A percentile compares a stretch with the other conserved stretches of the same genome.
These are phyloP conservation scores for Starmera stellimalicola DNA, from an alignment of 1,139 yeast species.

Conservation along the genomic window DNA sequence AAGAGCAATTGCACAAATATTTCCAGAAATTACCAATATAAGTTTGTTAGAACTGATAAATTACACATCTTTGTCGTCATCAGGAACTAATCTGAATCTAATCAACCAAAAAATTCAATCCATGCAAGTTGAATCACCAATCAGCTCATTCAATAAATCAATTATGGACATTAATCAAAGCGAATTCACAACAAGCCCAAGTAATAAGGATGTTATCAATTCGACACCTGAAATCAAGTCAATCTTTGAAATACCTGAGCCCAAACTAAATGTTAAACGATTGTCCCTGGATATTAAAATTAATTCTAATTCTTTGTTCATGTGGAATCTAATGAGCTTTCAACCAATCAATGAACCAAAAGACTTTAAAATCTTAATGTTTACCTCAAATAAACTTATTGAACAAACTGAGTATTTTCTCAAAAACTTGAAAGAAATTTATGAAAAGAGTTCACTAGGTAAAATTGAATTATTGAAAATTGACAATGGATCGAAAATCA, in stretches of 20 bases:
- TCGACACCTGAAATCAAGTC: not conserved
- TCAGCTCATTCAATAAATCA: not conserved
- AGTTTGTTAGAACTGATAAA: conserved; percentile 14
- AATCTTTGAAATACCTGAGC: conserved; percentile 24
- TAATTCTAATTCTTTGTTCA: conserved; percentile 27
- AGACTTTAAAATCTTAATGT: conserved; percentile 42
- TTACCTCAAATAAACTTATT: conserved; percentile 26
- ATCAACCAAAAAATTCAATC: not conserved
- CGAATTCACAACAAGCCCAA: not conserved
- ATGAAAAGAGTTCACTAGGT: conserved; percentile 43
- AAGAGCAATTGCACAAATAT: conserved; percentile 18
- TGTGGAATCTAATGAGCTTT: conserved; percentile 50
- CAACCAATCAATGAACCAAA: conserved; percentile 43
- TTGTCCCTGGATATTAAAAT: conserved; percentile 23
- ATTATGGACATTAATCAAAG: not conserved
- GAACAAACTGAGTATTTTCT: conserved; percentile 27
- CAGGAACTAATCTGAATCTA: not conserved
- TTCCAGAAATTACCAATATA: conserved; percentile 17
- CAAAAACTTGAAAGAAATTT: conserved; percentile 31
- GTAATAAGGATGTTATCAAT: not conserved
- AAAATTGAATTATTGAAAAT: conserved; percentile 12
- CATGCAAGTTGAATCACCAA: not conserved
- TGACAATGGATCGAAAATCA: not conserved
- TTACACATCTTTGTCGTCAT: conserved; percentile 1
- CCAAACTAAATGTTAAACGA: conserved; percentile 24